Conservation (phyloP, 2,329 filamentous ascomycete species). For the Metarhizium guizhouense region DNA sequence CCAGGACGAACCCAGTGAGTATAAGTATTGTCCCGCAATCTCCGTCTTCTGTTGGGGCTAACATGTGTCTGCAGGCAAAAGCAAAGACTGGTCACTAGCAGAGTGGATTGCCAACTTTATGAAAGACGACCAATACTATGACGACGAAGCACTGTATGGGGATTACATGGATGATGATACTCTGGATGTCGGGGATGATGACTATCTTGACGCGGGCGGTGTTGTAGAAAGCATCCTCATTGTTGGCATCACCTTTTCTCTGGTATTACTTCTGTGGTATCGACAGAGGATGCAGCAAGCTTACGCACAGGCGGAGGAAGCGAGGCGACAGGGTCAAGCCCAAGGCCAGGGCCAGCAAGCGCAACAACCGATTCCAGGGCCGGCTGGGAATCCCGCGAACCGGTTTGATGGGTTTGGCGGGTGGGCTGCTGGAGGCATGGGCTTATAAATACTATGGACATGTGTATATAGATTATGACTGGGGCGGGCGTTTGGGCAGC, state of each 20-base stretch:
- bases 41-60: slow-evolving; percentile 11
- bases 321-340: slow-evolving; percentile 22
- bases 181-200: slow-evolving; percentile 45
- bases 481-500: slow-evolving; percentile 12
- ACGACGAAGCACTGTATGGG: slow-evolving; percentile 38
- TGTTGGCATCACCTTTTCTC: slow-evolving; percentile 61
- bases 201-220: slow-evolving; percentile 65
- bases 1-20: slow-evolving; percentile 74
- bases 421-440: slow-evolving; percentile 28
- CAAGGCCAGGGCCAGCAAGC: slow-evolving; percentile 9
- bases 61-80: slow-evolving; percentile 41
- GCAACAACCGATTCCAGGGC: neutral
- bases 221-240: slow-evolving; percentile 80
- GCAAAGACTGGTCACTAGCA: slow-evolving; percentile 65
- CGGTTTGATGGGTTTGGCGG: slow-evolving; percentile 21
- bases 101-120: slow-evolving; percentile 88
- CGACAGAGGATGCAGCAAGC: slow-evolving; percentile 60
- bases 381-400: slow-evolving; percentile 5
- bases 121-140: slow-evolving; percentile 61
- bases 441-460: slow-evolving; percentile 15
- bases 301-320: slow-evolving; percentile 28
- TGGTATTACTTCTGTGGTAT: slow-evolving; percentile 76
- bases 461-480: slow-evolving; percentile 5
- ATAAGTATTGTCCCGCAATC: slow-evolving; percentile 23
- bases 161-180: slow-evolving; percentile 46